phyloP scores from a whole-genome alignment of 208 protist species.

The Trypanosoma vivax region DNA sequence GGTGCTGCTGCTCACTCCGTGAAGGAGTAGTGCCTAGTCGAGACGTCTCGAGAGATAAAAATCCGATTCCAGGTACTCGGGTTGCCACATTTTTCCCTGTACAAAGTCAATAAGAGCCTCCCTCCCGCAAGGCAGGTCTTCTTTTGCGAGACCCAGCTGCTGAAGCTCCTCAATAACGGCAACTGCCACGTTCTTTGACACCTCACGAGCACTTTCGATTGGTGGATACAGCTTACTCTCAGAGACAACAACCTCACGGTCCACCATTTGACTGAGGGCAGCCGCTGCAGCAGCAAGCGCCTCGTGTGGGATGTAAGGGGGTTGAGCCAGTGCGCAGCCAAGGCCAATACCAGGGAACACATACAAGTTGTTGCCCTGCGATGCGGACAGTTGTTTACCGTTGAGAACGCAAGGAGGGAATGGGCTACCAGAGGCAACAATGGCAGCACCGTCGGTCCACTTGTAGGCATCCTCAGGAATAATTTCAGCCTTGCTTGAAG shows the following conservation, averaged over 20 bases:
- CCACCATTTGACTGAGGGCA: constrained; percentile 52
- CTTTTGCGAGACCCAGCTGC: constrained; percentile 29
- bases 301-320: constrained; percentile 82
- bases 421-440: constrained; percentile 95
- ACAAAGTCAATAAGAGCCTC: constrained; percentile 39
- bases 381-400: constrained; percentile 71
- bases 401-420: constrained; percentile 88
- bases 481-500: constrained; percentile 85
- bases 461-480: constrained; percentile 91
- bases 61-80: constrained; percentile 34
- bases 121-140: constrained; percentile 26
- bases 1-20: background rate
- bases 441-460: constrained; percentile 88
- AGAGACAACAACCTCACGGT: constrained; percentile 5
- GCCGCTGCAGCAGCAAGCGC: constrained; percentile 78
- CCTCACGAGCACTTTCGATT: constrained; percentile 33
- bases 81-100: constrained; percentile 35
- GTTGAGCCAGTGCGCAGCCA: constrained; percentile 65
- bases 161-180: constrained; percentile 40
- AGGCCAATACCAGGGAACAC: constrained; percentile 95
- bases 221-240: constrained; percentile 48
- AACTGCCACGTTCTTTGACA: constrained; percentile 43
- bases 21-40: too few species aligned
- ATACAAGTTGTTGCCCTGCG: constrained; percentile 97
- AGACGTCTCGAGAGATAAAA: constrained; percentile 75